Percentiles rank a stretch among this genome's conserved stretches.
phyloP scores from a whole-genome alignment of 352 stramenopile genomes.

The Globisporangium nagaii region DNA sequence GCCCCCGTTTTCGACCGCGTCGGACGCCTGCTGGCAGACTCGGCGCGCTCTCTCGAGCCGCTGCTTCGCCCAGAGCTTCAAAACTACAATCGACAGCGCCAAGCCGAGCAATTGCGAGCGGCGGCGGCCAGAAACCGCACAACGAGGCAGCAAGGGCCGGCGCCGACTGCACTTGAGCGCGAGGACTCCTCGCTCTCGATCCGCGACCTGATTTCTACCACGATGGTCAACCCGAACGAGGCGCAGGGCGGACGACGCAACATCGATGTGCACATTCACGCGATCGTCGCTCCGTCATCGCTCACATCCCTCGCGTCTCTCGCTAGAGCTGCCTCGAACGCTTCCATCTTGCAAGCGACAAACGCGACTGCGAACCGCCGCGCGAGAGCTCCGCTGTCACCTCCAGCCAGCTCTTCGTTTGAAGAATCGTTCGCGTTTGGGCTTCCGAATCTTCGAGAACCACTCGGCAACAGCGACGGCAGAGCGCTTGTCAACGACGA shows the following conservation, averaged over 20 bases:
- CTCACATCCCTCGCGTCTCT: constrained; percentile 58
- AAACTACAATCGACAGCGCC: constrained; percentile 25
- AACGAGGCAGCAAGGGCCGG: neutral
- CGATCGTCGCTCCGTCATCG: constrained; percentile 73
- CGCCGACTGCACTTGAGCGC: constrained; percentile 17
- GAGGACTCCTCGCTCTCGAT: constrained; percentile 47
- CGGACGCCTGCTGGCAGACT: constrained; percentile 67
- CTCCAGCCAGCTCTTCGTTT: constrained; percentile 21
- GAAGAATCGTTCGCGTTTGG: constrained; percentile 34
- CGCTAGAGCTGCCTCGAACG: constrained; percentile 15
- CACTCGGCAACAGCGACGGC: constrained; percentile 15
- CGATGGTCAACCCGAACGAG: constrained; percentile 21
- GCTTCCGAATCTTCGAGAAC: constrained; percentile 20
- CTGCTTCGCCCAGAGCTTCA: constrained; percentile 51
- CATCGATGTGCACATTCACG: constrained; percentile 87
- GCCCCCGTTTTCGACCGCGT: constrained; percentile 79
- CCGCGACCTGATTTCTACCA: constrained; percentile 56
- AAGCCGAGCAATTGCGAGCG: constrained; percentile 22
- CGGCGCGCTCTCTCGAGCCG: constrained; percentile 48
- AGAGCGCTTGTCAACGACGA: constrained; percentile 29
- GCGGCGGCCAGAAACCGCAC: neutral
- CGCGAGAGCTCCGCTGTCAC: constrained; percentile 16
- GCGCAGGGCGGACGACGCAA: constrained; percentile 36
- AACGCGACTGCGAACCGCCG: constrained; percentile 1
- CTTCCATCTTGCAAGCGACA: neutral